phyloP scores from a whole-genome alignment of 1,284 basidiomycete species.

The Cystobasidium sp. region DNA sequence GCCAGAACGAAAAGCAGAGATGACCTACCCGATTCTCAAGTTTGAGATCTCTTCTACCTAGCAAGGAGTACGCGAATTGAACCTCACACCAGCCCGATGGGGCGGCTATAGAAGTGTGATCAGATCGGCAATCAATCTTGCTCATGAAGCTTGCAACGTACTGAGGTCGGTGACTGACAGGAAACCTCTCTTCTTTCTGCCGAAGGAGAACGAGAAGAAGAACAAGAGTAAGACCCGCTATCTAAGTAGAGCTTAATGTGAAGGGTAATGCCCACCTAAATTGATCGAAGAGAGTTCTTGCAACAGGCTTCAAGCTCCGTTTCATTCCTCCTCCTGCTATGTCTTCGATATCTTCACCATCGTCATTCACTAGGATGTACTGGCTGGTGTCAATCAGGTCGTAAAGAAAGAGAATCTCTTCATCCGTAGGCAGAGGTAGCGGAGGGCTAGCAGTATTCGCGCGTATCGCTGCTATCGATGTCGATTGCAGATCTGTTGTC shows the following conservation, averaged over 20 bases:
- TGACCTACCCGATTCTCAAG: conserved; percentile 28
- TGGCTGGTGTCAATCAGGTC: conserved; percentile 21
- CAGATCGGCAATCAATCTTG: background rate
- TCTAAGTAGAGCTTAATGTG: background rate
- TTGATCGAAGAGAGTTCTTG: conserved; percentile 30
- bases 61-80: conserved; percentile 38
- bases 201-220: background rate
- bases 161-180: conserved; percentile 43
- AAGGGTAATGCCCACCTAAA: conserved; percentile 20
- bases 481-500: conserved; percentile 5
- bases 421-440: background rate
- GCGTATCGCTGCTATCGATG: conserved; percentile 32
- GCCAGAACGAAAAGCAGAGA: background rate
- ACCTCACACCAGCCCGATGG: conserved; percentile 43
- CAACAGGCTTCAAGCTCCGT: background rate
- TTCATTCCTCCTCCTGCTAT: background rate
- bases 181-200: conserved; percentile 34
- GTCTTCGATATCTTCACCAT: conserved; percentile 40
- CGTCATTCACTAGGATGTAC: background rate
- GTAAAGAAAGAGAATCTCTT: conserved; percentile 37
- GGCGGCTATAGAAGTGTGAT: conserved; percentile 13
- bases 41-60: conserved; percentile 39
- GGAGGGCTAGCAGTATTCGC: background rate
- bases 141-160: background rate
- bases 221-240: background rate